phyloP scores from a whole-genome alignment of 78 protist species.

The Pigoraptor vietnamica region DNA sequence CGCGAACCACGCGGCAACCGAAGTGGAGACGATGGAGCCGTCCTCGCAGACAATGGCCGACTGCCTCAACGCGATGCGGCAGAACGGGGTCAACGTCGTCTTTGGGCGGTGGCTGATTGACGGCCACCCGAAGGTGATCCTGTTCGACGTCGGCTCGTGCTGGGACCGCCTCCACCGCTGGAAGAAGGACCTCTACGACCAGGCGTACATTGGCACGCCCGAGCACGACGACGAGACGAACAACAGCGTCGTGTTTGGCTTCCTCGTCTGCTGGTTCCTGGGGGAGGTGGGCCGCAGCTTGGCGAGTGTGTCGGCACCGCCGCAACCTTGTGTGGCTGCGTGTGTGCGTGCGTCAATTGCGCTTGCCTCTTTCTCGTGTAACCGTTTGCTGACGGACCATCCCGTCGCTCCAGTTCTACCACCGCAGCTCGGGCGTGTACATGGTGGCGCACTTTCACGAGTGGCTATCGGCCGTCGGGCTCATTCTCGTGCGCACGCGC shows the following conservation, averaged over 20 bases:
- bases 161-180: constrained; percentile 4
- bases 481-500: constrained; percentile 43
- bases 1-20: constrained; percentile 57
- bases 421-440: constrained; percentile 7
- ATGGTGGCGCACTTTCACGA: constrained; percentile 81
- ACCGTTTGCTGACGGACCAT: too few species aligned
- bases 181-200: neutral
- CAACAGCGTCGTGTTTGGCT: constrained; percentile 68
- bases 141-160: constrained; percentile 7
- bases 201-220: neutral
- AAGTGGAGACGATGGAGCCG: constrained; percentile 60
- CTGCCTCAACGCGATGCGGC: constrained; percentile 43
- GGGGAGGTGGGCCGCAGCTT: constrained; percentile 50
- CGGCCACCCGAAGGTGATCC: constrained; percentile 38
- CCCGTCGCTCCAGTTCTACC: constrained; percentile 23
- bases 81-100: constrained; percentile 52
- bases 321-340: neutral
- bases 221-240: constrained; percentile 59
- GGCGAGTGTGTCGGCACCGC: too few species aligned
- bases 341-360: neutral
- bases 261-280: constrained; percentile 56
- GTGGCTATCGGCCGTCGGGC: constrained; percentile 74
- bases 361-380: neutral
- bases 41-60: constrained; percentile 2
- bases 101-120: constrained; percentile 82